Base-by-base conservation (phyloP, 257 asterid species). In the Penstemon barbatus region DNA sequence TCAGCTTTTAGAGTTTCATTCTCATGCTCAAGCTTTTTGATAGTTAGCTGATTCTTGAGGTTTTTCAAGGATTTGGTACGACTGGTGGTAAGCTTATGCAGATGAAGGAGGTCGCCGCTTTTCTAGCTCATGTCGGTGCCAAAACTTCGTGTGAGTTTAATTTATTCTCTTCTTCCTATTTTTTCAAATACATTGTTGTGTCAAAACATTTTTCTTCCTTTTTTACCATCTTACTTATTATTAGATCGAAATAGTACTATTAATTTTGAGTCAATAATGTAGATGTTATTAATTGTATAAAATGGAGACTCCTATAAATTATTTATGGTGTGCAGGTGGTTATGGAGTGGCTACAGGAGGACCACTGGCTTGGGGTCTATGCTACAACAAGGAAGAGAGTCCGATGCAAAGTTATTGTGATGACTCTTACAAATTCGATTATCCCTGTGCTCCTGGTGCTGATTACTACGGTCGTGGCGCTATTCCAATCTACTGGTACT, bases 311-410 rank as follows among this genome's bases (percentile, higher is more conserved):
- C 33, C 33, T 25, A 25, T 25, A 60, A n/a, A 18, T 15, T 15
- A 25, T 25, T 25, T 1, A 53, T 64, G 67, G 62, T 80, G 79
- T 2, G 2, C 75, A 93, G 99, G 99, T 74, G 99, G 97, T 74
- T 82, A 87, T 62, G 89, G 90, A 48, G 97, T 88, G n/a, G 91
- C 95, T 8, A 87, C 97, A 0, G 97, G 98, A 3, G 97, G 99
- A 67, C 99, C 97, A 4, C 71, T 80, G 62, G 95, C 97, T 18
- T 90, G 96, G 97, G 99, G 99, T 42, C 85, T 90, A 7, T 90
- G 97, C 77, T 93, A 88, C 76, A 89, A 84, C 76, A 82, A 77
- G 72, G 91, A 85, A 79, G 66, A 80, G 88, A 85, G 91, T 69
- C 91, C 91, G 8, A 68, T 72, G 75, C 73, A 79, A 77, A 76